Base-by-base conservation (phyloP, 1,284 basidiomycete genomes). In the Sphagnurus paluster region DNA sequence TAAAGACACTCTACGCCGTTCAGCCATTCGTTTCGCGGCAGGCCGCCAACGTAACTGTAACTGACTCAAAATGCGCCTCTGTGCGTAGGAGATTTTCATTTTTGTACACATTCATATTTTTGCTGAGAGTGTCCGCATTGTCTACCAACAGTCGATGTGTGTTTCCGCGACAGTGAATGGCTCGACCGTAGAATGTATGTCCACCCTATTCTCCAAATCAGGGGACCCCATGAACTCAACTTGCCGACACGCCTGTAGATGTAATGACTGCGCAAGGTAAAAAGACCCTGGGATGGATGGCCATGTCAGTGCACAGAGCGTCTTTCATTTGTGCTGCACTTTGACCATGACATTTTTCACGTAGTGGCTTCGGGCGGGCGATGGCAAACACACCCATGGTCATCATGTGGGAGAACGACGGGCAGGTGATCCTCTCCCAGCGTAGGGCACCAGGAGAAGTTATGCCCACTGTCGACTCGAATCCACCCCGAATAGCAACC, bases 391-490 rank as follows among this genome's bases (percentile, higher is more conserved):
- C 74, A 8, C 75, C 79, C 0, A 80, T 85, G 78, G 77, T 85
- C 41, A 78, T 87, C 36, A 74, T 80, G 64, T 87, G 84, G 84
- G 66, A 76, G 5, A 81, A 82, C 9, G 74, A 80, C 50, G 75
- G 75, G 6, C 64, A 69, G 2, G 67, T 81, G 34, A 82, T 79
- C 8, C 63, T 86, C 23, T 83, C 80, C 10, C 84, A 87, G 58
- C 73, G 84, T 24, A 61, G 61, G 19, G 76, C 84, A 0, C 46
- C 66, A 2, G 54, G 55, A 4, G 63, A 80, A 41, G 58, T 65
- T 0, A 68, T 72, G 69, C 84, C 84, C 1, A 72, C 59, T 16
- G 70, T 80, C 17, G 76, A 72, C 35, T 44, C 64, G 13, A 68
- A 63, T 49, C 81, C 82, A n/a, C 67, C 76, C 0, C 62, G 76